Conservation (phyloP, 345 rosid genomes). For the Linum trigynum region DNA sequence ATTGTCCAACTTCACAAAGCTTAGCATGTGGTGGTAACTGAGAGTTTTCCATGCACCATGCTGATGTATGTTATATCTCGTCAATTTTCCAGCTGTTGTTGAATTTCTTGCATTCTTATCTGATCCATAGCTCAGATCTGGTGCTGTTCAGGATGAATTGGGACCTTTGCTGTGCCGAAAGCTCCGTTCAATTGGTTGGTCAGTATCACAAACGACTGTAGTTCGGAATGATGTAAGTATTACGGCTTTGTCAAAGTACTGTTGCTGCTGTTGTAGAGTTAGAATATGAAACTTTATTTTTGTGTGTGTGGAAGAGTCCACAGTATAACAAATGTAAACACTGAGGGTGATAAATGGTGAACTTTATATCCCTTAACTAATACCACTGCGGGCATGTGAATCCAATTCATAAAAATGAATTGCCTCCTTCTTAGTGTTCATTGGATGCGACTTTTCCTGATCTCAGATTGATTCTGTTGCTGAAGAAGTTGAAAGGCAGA, state of each 20-base stretch:
- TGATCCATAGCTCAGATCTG: slow-evolving; percentile 99
- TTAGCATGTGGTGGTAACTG: too few relatives aligned
- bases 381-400: not conserved
- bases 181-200: slow-evolving; percentile 75
- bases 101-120: slow-evolving; percentile 17
- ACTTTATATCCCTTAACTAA: slow-evolving; percentile 1
- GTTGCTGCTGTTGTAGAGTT: not conserved
- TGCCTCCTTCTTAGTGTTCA: slow-evolving; percentile 9
- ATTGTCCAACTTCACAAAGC: not conserved
- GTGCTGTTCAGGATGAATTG: slow-evolving; percentile 87
- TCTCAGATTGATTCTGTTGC: slow-evolving; percentile 87
- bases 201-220: slow-evolving; percentile 46
- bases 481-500: slow-evolving; percentile 79
- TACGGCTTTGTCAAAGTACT: not conserved
- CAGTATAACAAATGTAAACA: not conserved
- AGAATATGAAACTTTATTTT: not conserved
- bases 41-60: not conserved
- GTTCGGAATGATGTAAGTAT: slow-evolving; percentile 81
- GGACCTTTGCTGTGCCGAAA: slow-evolving; percentile 64
- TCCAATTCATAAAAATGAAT: slow-evolving; percentile 4
- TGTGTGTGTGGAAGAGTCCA: not conserved
- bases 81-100: not conserved
- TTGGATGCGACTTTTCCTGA: slow-evolving; percentile 16
- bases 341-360: slow-evolving; percentile 1
- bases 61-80: not conserved